A percentile compares a stretch with the other conserved stretches of the same genome.
phyloP scores from a whole-genome alignment of 768 basidiomycete genomes.

The Cystofilobasidium bisporidii region DNA sequence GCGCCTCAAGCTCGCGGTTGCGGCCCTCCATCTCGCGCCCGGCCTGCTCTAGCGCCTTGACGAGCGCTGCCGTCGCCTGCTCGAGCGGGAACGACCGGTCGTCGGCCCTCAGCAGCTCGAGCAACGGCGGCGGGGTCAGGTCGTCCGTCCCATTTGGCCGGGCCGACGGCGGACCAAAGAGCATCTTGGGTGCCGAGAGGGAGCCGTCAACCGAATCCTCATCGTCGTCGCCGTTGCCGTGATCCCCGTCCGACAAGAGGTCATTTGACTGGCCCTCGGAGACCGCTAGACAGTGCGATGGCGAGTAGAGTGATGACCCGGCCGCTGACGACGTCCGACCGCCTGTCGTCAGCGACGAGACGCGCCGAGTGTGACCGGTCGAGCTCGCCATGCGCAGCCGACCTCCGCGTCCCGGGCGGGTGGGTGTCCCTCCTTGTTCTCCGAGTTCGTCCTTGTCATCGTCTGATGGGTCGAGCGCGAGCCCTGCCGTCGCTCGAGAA shows the following conservation, averaged over 20 bases:
- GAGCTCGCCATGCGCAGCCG: background rate
- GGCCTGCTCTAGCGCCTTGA: background rate
- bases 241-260: too few species aligned
- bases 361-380: background rate
- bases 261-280: too few species aligned
- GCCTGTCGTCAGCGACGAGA: background rate
- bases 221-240: background rate
- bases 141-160: background rate
- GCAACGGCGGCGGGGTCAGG: background rate
- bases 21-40: background rate
- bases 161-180: background rate
- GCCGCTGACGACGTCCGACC: background rate
- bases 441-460: background rate
- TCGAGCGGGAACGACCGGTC: constrained; percentile 1
- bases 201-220: background rate
- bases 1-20: background rate
- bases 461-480: background rate
- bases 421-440: constrained; percentile 6
- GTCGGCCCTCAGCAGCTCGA: background rate
- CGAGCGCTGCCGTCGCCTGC: background rate
- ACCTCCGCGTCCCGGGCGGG: background rate
- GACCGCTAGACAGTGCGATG: too few species aligned
- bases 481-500: background rate
- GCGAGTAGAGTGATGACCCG: background rate
- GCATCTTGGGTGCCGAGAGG: background rate